A percentile compares a stretch with the other conserved stretches of the same genome.
phyloP scores from a whole-genome alignment of 2,329 filamentous ascomycete species.

The Fusarium sp. region DNA sequence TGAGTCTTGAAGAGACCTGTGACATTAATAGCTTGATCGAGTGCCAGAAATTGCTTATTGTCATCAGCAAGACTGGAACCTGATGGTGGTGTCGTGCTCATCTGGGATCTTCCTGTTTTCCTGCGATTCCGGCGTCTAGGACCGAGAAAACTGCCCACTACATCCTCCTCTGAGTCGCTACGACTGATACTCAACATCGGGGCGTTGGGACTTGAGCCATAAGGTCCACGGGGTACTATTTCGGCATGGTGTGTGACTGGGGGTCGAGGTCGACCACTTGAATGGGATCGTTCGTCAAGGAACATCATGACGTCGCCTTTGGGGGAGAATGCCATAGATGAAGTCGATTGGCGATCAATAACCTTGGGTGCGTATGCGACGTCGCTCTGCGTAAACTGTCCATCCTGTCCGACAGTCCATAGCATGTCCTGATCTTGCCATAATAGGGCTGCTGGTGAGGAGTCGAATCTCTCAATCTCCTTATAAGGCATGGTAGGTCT shows the following conservation, averaged over 20 bases:
- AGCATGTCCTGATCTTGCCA: conserved; percentile 74
- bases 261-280: conserved; percentile 55
- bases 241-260: conserved; percentile 51
- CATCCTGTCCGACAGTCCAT: conserved; percentile 73
- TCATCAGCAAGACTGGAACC: conserved; percentile 48
- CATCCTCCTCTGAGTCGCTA: conserved; percentile 74
- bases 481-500: conserved; percentile 74
- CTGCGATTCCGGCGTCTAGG: conserved; percentile 56
- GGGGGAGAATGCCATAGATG: conserved; percentile 69
- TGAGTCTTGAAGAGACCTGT: conserved; percentile 68
- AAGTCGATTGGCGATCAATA: conserved; percentile 71
- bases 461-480: conserved; percentile 70
- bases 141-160: conserved; percentile 68
- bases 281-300: conserved; percentile 66
- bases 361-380: conserved; percentile 71
- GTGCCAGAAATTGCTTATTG: conserved; percentile 57
- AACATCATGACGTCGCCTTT: conserved; percentile 70
- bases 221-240: conserved; percentile 54
- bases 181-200: conserved; percentile 66
- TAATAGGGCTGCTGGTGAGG: conserved; percentile 66
- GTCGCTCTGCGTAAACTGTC: conserved; percentile 72
- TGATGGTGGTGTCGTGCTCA: conserved; percentile 68
- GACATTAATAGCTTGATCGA: conserved; percentile 69
- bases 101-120: conserved; percentile 57
- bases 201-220: conserved; percentile 61